A percentile compares a stretch with the other conserved stretches of the same genome.
Evolutionary conservation across 192 early-diverging fungal genomes (phyloP).

Genomic region (Coemansia sp.): DNA sequence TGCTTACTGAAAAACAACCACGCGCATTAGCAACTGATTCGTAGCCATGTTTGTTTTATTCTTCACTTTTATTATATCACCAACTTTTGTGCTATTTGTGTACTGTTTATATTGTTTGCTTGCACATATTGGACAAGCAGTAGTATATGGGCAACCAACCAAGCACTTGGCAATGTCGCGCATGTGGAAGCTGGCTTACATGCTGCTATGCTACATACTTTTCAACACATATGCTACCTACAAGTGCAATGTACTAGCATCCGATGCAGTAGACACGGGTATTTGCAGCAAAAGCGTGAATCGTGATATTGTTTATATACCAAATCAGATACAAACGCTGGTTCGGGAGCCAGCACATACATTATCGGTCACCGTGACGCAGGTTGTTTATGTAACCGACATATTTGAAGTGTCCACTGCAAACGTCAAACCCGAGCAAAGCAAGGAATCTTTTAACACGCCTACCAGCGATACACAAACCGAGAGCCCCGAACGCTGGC

Average conservation of each 20-base stretch:
- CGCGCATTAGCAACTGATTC: background rate
- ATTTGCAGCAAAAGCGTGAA: background rate
- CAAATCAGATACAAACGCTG: background rate
- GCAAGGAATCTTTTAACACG: background rate
- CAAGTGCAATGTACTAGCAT: background rate
- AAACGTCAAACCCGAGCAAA: background rate
- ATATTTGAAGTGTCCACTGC: background rate
- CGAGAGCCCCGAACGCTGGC: background rate
- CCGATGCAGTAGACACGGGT: background rate
- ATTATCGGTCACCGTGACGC: background rate
- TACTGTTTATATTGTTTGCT: too few species aligned
- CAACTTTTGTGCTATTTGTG: too few species aligned
- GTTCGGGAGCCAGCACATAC: background rate
- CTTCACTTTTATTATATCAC: background rate
- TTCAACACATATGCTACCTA: background rate
- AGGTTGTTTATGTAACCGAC: background rate
- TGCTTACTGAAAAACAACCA: background rate
- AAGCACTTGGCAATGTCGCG: background rate
- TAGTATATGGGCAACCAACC: too few species aligned
- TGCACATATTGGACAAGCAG: too few species aligned
- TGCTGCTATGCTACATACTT: background rate
- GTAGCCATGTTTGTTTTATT: background rate
- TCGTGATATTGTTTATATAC: background rate
- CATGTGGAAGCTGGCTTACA: background rate
- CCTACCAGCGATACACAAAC: background rate